phyloP scores from a whole-genome alignment of 306 rosid species.

The Begonia fuchsioides region DNA sequence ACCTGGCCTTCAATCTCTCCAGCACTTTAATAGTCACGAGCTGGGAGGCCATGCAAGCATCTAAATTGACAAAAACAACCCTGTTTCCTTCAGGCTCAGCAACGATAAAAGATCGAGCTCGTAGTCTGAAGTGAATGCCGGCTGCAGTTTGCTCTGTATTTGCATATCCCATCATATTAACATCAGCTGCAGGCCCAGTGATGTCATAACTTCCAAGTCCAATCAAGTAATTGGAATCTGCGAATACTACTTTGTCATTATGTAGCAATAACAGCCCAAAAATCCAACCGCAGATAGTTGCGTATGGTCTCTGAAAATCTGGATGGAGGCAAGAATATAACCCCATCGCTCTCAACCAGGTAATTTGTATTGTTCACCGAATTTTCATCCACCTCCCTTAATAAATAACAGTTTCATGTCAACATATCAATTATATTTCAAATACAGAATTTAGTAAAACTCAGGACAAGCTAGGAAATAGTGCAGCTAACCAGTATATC shows the following conservation, averaged over 20 bases:
- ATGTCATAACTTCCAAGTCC: conserved; percentile 89
- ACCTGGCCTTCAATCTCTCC: conserved; percentile 80
- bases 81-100: conserved; percentile 59
- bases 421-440: no score
- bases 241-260: conserved; percentile 4
- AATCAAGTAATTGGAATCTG: conserved; percentile 50
- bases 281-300: conserved; percentile 13
- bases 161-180: conserved; percentile 90
- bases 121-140: conserved; percentile 69
- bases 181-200: conserved; percentile 97
- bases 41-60: conserved; percentile 93
- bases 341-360: conserved; percentile 18
- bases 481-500: no score
- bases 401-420: no score
- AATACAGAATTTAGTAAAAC: no score
- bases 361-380: not conserved
- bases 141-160: conserved; percentile 51
- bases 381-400: no score
- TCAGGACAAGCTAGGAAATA: no score
- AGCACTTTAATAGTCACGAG: conserved; percentile 60
- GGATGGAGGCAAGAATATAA: conserved; percentile 3
- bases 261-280: conserved; percentile 7
- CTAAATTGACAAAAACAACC: conserved; percentile 79
- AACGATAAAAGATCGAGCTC: conserved; percentile 71
- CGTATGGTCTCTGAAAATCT: conserved; percentile 7